Percentiles rank a stretch among this genome's conserved stretches.
These are phyloP conservation scores for Brasilioporus rufonigricans DNA, from an alignment of 768 basidiomycete species.

Conservation along the genomic window DNA sequence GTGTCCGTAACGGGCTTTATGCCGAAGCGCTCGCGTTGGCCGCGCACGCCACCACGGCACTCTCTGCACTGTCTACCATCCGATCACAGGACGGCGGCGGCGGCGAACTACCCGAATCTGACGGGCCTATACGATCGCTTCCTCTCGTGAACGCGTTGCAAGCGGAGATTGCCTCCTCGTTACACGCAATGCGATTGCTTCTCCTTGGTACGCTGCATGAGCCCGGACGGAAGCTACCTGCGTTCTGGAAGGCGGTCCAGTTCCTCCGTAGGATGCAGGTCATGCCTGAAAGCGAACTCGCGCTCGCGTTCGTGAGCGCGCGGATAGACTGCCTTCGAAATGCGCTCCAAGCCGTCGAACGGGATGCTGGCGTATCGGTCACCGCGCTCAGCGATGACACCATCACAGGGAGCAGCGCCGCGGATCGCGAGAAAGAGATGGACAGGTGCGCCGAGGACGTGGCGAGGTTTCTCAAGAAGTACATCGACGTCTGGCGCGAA, in stretches of 20 bases:
- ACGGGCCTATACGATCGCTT: conserved; percentile 29
- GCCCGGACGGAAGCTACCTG: conserved; percentile 80
- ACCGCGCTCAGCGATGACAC: conserved; percentile 9
- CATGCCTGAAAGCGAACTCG: conserved; percentile 72
- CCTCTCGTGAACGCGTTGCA: conserved; percentile 49
- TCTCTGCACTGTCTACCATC: conserved; percentile 36
- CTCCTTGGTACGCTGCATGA: conserved; percentile 78
- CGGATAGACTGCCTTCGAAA: conserved; percentile 61
- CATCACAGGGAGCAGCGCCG: conserved; percentile 21
- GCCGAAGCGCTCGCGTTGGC: conserved; percentile 87
- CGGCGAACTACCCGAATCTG: conserved; percentile 42
- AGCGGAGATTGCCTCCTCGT: conserved; percentile 64
- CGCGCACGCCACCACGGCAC: conserved; percentile 60
- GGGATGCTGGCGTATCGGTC: conserved; percentile 39
- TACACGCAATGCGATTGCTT: conserved; percentile 67
- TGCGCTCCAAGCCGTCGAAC: conserved; percentile 52
- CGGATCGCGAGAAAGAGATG: conserved; percentile 41
- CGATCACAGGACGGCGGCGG: conserved; percentile 28
- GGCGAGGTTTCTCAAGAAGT: conserved; percentile 76
- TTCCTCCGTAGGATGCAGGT: conserved; percentile 84
- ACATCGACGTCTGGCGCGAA: conserved; percentile 90
- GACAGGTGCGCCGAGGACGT: conserved; percentile 70
- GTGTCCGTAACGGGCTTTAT: conserved; percentile 90
- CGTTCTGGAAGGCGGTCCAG: conserved; percentile 84
- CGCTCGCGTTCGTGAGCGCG: conserved; percentile 78